Evolutionary conservation across 2,329 filamentous ascomycete genomes (phyloP).

Genomic region (Plectosphaerella plurivora): DNA sequence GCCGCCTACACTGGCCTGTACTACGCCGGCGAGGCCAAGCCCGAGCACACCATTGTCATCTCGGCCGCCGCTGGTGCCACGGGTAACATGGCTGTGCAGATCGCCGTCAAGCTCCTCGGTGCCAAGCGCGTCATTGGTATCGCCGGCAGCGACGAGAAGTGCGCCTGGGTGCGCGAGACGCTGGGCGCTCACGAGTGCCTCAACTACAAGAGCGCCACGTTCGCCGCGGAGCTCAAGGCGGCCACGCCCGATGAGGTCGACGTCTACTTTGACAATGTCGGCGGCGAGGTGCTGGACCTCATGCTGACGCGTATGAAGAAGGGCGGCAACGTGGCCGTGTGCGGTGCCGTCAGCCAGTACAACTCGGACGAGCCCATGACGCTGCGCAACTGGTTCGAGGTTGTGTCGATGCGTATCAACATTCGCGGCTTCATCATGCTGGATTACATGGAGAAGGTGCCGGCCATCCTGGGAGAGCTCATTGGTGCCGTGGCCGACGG

Average conservation of each 20-base stretch:
- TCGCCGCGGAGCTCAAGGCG: constrained; percentile 53
- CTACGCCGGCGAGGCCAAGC: constrained; percentile 62
- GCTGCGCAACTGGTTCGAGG: constrained; percentile 40
- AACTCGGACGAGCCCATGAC: constrained; percentile 45
- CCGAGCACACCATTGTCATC: constrained; percentile 72
- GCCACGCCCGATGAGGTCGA: constrained; percentile 58
- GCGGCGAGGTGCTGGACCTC: constrained; percentile 65
- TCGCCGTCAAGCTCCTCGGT: constrained; percentile 63
- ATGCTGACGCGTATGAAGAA: constrained; percentile 59
- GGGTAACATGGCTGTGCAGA: constrained; percentile 71
- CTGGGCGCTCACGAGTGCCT: constrained; percentile 64
- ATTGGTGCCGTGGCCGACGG: constrained; percentile 64
- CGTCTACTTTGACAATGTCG: constrained; percentile 73
- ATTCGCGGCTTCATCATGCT: constrained; percentile 72
- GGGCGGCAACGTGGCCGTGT: constrained; percentile 64
- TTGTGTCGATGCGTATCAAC: constrained; percentile 49
- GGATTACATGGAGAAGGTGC: constrained; percentile 57
- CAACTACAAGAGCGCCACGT: constrained; percentile 65
- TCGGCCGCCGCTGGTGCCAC: constrained; percentile 76
- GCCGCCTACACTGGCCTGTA: constrained; percentile 74
- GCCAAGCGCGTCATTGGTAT: constrained; percentile 60
- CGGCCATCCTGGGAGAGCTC: constrained; percentile 55
- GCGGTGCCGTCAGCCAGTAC: constrained; percentile 67
- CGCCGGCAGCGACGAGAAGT: constrained; percentile 64
- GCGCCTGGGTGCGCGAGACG: constrained; percentile 57